Evolutionary conservation across 257 asterid genomes (phyloP).

Genomic region (Solanum megistacrolobum): DNA sequence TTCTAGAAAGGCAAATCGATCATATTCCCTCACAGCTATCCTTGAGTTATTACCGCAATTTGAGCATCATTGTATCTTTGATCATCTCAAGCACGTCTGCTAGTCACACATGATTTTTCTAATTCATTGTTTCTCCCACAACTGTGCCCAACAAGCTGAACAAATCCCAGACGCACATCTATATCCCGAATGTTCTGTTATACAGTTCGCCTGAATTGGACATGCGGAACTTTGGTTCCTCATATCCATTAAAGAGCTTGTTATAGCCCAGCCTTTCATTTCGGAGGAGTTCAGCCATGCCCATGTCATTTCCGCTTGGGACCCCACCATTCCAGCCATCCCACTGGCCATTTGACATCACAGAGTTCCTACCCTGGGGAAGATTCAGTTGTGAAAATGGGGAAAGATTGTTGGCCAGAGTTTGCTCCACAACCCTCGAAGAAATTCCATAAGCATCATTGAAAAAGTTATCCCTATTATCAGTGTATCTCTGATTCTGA

Average conservation of each 20-base stretch:
- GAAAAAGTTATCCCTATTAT: slow-evolving; percentile 32
- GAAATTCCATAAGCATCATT: slow-evolving; percentile 58
- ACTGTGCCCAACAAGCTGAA: slow-evolving; percentile 4
- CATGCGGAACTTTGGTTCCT: slow-evolving; percentile 60
- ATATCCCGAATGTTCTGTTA: slow-evolving; percentile 71
- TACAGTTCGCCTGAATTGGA: slow-evolving; percentile 66
- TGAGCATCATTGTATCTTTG: neutral
- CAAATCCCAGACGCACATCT: slow-evolving; percentile 10
- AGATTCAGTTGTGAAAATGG: slow-evolving; percentile 47
- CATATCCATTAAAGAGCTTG: slow-evolving; percentile 54
- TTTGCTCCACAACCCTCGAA: slow-evolving; percentile 63
- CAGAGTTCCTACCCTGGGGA: slow-evolving; percentile 54
- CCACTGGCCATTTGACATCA: slow-evolving; percentile 76
- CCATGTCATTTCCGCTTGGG: slow-evolving; percentile 51
- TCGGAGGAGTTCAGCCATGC: slow-evolving; percentile 63
- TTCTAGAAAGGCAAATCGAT: neutral
- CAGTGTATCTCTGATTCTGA: slow-evolving; percentile 54
- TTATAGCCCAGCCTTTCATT: slow-evolving; percentile 53
- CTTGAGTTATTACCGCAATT: neutral
- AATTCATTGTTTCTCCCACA: slow-evolving; percentile 6
- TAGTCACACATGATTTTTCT: slow-evolving; percentile 17
- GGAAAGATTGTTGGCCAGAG: slow-evolving; percentile 40
- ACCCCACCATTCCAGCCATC: slow-evolving; percentile 72
- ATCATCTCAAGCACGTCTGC: slow-evolving; percentile 6
- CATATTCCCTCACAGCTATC: slow-evolving; percentile 1